These are phyloP conservation scores for Garcia nutans DNA, from an alignment of 345 rosid species.

Conservation along the genomic window DNA sequence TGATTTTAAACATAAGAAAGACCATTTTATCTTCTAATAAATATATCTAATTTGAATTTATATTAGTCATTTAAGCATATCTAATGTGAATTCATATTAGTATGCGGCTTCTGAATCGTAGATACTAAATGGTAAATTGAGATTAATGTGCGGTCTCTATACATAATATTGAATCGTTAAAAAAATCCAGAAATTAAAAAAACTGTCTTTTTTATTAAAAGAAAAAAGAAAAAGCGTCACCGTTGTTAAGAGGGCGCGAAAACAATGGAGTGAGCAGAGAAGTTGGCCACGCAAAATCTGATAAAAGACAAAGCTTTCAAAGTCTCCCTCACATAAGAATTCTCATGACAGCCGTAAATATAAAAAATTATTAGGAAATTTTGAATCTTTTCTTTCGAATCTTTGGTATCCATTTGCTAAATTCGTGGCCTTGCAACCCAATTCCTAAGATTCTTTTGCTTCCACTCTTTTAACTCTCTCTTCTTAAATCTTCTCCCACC, in stretches of 20 bases:
- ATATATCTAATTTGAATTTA: no score
- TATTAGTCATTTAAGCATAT: no score
- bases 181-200: no score
- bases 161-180: no score
- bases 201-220: no score
- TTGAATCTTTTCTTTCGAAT: conserved; percentile 17
- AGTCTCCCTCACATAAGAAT: not conserved
- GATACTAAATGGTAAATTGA: no score
- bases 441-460: conserved; percentile 26
- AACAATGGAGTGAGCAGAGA: not conserved
- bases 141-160: no score
- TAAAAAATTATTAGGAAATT: not conserved
- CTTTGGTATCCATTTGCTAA: conserved; percentile 46
- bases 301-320: conserved; percentile 16
- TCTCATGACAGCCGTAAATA: not conserved
- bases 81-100: no score
- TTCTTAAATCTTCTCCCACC: no score
- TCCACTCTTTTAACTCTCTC: not conserved
- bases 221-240: not conserved
- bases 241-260: not conserved
- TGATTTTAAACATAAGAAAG: no score
- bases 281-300: conserved; percentile 3
- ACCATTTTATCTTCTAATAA: no score
- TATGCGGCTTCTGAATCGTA: no score
- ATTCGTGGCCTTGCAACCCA: conserved; percentile 50